Base-by-base conservation (phyloP, 352 stramenopile species). In the Phytopythium montanum region DNA sequence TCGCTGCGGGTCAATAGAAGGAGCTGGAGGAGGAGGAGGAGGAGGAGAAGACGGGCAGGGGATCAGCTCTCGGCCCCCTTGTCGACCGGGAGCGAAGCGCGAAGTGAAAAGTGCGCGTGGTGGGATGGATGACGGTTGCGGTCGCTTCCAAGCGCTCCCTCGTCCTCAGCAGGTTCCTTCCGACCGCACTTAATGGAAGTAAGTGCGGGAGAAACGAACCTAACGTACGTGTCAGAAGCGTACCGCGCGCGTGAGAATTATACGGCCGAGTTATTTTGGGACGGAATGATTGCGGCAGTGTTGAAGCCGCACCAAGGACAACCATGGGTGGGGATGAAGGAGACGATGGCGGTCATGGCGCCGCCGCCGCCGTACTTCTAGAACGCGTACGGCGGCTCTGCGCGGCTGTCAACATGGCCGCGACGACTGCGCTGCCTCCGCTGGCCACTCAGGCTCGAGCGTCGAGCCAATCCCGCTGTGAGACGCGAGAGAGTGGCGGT, bases 301-400 rank as follows among this genome's bases (percentile, higher is more conserved):
- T 52, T 52, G 45, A 52, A 52, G 45, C 14, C 29, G 23, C 23
- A 28, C 31, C 41, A 31, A 61, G 53, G 25, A 52, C 12, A 1
- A 49, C n/a, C 21, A 42, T 21, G 36, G 25, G 14, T 14, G 45
- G 45, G 64, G 66, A 51, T 49, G 39, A 18, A n/a, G 34, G 62
- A 57, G 58, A 65, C 51, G 23, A 18, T 26, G 45, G 31, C 25
- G 45, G 16, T 16, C 16, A 52, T 16, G 45, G 16, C 25, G 26
- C 13, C 25, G 62, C 67, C 5, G 54, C 6, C 18, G 72, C 6
- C 18, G 72, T 77, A 57, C 56, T 87, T 49, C 65, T 87, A 38
- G 68, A 79, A 59, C 75, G 77, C 31, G 75, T 73, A 31, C 60
- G 73, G 7, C 55, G 69, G 3, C 49, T 87, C 34, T 84, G 70